Percentiles rank a stretch among this genome's conserved stretches.
Conservation (phyloP, 352 stramenopile genomes). For the Nothophytophthora sp. region DNA sequence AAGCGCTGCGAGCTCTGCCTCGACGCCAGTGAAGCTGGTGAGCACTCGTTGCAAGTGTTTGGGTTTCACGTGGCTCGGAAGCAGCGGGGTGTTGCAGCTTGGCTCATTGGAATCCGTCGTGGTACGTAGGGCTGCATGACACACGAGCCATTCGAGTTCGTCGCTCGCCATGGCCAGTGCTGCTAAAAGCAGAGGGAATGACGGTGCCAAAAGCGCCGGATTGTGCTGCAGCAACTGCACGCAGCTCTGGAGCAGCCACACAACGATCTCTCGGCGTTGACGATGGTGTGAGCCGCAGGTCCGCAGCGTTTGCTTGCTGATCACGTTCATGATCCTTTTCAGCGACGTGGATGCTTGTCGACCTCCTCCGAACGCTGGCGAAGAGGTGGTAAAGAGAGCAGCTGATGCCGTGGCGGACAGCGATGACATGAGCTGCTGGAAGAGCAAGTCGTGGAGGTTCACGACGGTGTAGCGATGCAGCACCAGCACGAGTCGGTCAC, state of each 20-base stretch:
- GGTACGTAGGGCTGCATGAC: conserved; percentile 27
- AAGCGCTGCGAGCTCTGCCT: conserved; percentile 22
- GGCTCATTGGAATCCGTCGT: background rate
- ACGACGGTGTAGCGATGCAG: conserved; percentile 45
- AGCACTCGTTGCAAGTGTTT: conserved; percentile 49
- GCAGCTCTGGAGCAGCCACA: conserved; percentile 38
- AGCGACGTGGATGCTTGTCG: conserved; percentile 12
- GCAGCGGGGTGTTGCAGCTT: conserved; percentile 20
- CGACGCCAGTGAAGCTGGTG: conserved; percentile 18
- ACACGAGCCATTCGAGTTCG: conserved; percentile 59
- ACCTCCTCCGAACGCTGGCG: conserved; percentile 8
- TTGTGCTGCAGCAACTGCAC: conserved; percentile 44
- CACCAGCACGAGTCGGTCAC: conserved; percentile 48
- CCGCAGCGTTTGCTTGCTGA: conserved; percentile 53
- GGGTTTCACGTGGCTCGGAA: conserved; percentile 44
- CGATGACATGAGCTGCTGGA: conserved; percentile 47
- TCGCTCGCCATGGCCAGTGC: conserved; percentile 29
- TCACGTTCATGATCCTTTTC: conserved; percentile 42
- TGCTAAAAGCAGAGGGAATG: conserved; percentile 52
- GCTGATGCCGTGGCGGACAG: conserved; percentile 10
- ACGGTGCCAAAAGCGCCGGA: conserved; percentile 32
- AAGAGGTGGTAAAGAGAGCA: background rate
- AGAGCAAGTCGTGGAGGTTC: conserved; percentile 63
- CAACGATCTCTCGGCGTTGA: conserved; percentile 39
- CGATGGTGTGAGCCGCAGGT: conserved; percentile 33